A percentile compares a stretch with the other conserved stretches of the same genome.
Evolutionary conservation across 305 asterid genomes (phyloP).

Genomic region (Andrographis paniculata): DNA sequence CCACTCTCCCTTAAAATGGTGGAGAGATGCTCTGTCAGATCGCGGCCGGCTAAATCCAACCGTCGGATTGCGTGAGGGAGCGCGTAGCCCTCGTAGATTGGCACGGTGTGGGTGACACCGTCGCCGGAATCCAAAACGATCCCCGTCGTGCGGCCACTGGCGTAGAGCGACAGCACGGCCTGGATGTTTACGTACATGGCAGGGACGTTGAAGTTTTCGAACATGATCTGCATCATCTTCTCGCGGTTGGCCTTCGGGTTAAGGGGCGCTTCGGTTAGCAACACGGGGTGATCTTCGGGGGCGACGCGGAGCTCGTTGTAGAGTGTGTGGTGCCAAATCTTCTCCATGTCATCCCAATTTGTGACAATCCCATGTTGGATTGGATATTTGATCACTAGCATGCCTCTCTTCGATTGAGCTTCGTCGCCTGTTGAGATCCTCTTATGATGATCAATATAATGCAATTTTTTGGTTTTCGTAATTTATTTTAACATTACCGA

Average conservation of each 20-base stretch:
- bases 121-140: background rate
- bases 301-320: background rate
- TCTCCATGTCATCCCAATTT: background rate
- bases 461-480: too few species aligned
- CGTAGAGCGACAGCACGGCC: background rate
- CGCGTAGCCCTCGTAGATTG: background rate
- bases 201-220: background rate
- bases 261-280: background rate
- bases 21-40: background rate
- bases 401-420: background rate
- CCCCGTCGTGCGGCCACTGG: background rate
- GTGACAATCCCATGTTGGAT: background rate
- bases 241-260: background rate
- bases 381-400: background rate
- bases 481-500: too few species aligned
- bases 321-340: background rate
- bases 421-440: background rate
- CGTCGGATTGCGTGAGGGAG: background rate
- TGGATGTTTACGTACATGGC: background rate
- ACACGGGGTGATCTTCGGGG: background rate
- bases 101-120: background rate
- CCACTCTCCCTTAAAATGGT: background rate
- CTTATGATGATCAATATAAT: too few species aligned
- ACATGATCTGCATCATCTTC: background rate
- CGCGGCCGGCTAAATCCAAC: background rate